phyloP scores from a whole-genome alignment of 768 basidiomycete genomes.

The Sistotremastrum niveocremeum region DNA sequence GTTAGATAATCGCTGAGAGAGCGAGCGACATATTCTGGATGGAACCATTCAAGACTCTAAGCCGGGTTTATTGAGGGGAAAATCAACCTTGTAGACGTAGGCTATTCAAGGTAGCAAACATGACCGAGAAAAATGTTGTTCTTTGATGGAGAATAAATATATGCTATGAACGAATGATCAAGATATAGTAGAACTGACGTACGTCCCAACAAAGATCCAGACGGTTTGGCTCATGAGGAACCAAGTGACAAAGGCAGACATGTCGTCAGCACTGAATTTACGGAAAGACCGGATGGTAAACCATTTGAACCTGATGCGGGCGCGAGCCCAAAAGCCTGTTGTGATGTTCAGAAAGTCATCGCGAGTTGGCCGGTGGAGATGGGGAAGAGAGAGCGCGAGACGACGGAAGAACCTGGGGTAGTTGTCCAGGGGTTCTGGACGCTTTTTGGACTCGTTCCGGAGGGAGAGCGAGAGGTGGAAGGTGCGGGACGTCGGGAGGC shows the following conservation, averaged over 20 bases:
- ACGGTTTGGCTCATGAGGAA: constrained; percentile 90
- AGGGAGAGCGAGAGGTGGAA: neutral
- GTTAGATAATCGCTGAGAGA: constrained; percentile 90
- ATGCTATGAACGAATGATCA: constrained; percentile 3
- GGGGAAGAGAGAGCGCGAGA: constrained; percentile 63
- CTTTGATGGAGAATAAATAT: constrained; percentile 22
- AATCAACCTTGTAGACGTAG: constrained; percentile 61
- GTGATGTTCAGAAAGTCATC: constrained; percentile 84
- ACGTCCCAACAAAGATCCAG: constrained; percentile 95
- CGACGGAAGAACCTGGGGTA: constrained; percentile 73
- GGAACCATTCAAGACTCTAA: constrained; percentile 2
- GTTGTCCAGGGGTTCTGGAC: constrained; percentile 30
- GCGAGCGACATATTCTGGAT: constrained; percentile 67
- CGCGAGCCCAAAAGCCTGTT: constrained; percentile 80
- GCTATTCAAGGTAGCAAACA: constrained; percentile 84
- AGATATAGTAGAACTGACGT: constrained; percentile 19
- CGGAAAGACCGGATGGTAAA: constrained; percentile 91
- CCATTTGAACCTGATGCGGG: constrained; percentile 93
- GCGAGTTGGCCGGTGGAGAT: constrained; percentile 61
- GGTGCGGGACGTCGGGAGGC: neutral
- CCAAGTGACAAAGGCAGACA: constrained; percentile 92
- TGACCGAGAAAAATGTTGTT: constrained; percentile 90
- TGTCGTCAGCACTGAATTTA: constrained; percentile 91
- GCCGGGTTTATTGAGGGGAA: neutral
- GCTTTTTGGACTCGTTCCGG: neutral